Conservation (phyloP, 176 grass and related monocot species). For the Cymbopogon citratus region DNA sequence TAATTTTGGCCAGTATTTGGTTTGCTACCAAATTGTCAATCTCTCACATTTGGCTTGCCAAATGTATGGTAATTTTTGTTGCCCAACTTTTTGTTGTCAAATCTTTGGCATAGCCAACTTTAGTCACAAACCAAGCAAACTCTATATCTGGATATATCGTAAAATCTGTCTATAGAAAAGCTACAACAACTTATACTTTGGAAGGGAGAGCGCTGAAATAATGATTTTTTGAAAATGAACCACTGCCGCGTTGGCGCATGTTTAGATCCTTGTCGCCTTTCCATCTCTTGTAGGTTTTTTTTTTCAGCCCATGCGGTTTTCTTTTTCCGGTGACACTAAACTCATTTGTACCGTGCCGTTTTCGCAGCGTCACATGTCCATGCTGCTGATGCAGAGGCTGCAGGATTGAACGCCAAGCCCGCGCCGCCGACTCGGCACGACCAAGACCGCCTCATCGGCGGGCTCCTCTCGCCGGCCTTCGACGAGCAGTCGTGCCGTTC, state of each 20-base stretch:
- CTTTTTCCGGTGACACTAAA: neutral
- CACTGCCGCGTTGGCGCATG: neutral
- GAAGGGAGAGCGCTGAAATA: too few species aligned
- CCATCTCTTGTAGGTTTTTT: neutral
- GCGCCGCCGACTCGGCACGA: neutral
- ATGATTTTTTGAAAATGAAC: neutral
- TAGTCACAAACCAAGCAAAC: too few species aligned
- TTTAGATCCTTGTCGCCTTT: neutral
- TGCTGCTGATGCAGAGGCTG: neutral
- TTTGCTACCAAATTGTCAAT: too few species aligned
- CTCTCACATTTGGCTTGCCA: too few species aligned
- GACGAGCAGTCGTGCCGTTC: slow-evolving; percentile 40
- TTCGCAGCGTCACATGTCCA: neutral
- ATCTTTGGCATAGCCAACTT: too few species aligned
- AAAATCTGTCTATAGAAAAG: neutral
- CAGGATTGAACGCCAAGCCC: neutral
- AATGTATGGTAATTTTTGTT: too few species aligned
- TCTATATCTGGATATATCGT: too few species aligned
- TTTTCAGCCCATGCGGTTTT: neutral
- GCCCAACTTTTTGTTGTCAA: too few species aligned
- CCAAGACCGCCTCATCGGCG: slow-evolving; percentile 48
- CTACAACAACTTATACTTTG: too few species aligned
- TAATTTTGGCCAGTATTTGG: too few species aligned
- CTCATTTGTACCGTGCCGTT: slow-evolving; percentile 5
- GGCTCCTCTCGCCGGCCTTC: slow-evolving; percentile 51